These are phyloP conservation scores for Adansonia rubrostipa DNA, from an alignment of 441 rosid species.

Conservation along the genomic window DNA sequence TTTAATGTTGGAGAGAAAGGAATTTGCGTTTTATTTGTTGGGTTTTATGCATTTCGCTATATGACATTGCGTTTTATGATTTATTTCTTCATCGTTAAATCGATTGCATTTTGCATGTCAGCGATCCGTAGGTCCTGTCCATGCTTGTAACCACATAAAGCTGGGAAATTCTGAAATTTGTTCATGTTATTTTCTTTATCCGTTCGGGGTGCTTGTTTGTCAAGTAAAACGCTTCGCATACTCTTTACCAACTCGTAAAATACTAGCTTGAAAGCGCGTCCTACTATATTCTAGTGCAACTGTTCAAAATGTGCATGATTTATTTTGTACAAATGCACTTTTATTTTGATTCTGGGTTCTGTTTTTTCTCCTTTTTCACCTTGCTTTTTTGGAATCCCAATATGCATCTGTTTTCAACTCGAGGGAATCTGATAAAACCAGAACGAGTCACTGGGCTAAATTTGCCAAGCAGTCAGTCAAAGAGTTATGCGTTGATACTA, in stretches of 20 bases:
- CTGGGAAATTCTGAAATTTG: neutral
- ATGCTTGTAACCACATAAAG: slow-evolving; percentile 3
- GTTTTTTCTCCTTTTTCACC: neutral
- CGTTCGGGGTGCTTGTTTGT: slow-evolving; percentile 11
- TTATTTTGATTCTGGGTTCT: neutral
- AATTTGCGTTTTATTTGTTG: slow-evolving; percentile 23
- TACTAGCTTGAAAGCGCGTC: neutral
- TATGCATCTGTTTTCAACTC: neutral
- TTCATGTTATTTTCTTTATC: neutral
- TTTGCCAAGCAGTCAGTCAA: slow-evolving; percentile 17
- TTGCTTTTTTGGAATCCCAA: slow-evolving; percentile 1
- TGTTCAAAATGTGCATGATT: slow-evolving; percentile 4
- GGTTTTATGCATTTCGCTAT: slow-evolving; percentile 7
- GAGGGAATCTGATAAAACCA: neutral
- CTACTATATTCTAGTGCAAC: neutral
- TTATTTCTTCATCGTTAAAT: slow-evolving; percentile 1
- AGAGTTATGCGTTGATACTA: neutral
- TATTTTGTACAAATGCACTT: neutral
- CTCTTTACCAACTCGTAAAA: slow-evolving; percentile 10
- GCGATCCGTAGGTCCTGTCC: slow-evolving; percentile 24
- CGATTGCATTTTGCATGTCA: slow-evolving; percentile 42
- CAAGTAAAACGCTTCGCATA: neutral
- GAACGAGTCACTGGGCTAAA: neutral
- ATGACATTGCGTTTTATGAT: slow-evolving; percentile 25
- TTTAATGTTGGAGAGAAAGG: slow-evolving; percentile 25